phyloP scores from a whole-genome alignment of 129 eudicot genomes.

The Flaveria bidentis region DNA sequence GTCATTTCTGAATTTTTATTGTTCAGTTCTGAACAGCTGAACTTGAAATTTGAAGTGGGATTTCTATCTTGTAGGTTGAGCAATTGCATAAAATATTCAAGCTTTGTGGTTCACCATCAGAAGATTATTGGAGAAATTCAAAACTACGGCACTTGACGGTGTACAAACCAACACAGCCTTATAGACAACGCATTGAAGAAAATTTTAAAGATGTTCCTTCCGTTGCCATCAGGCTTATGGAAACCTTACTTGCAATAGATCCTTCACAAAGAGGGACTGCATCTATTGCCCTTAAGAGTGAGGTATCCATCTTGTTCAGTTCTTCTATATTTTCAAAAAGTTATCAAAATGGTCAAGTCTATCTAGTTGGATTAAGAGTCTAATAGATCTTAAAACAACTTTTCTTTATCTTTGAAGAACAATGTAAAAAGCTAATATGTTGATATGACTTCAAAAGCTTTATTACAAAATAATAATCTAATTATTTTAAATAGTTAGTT shows the following conservation, averaged over 20 bases:
- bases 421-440: no score
- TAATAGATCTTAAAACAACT: no score
- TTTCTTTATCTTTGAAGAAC: no score
- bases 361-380: no score
- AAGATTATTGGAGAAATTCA: slow-evolving; percentile 76
- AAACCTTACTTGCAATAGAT: slow-evolving; percentile 63
- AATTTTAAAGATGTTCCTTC: slow-evolving; percentile 61
- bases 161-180: slow-evolving; percentile 70
- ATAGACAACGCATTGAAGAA: slow-evolving; percentile 58
- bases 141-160: slow-evolving; percentile 65
- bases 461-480: no score
- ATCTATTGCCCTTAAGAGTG: not conserved
- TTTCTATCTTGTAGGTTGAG: slow-evolving; percentile 55
- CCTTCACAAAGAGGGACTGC: slow-evolving; percentile 44
- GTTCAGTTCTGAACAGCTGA: no score
- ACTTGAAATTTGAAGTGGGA: not conserved
- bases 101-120: slow-evolving; percentile 91
- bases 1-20: not conserved
- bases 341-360: not conserved
- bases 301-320: not conserved
- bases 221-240: slow-evolving; percentile 57
- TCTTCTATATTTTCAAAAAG: not conserved
- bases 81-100: slow-evolving; percentile 83
- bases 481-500: no score
- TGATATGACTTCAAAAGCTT: no score